Evolutionary conservation across 768 basidiomycete genomes (phyloP).

Genomic region (Suillus sp.): DNA sequence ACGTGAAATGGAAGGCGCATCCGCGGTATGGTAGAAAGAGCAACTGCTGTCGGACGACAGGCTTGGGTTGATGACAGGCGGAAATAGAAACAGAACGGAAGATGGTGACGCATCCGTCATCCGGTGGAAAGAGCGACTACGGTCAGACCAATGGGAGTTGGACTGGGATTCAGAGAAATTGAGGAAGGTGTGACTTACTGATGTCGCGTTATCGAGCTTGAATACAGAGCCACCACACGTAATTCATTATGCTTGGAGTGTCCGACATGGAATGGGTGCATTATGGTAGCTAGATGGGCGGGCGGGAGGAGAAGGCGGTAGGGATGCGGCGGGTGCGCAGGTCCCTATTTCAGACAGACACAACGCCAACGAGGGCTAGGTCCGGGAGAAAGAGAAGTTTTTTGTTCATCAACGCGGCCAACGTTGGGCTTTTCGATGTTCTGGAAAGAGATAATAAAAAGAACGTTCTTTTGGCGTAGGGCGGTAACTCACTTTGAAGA

Average conservation of each 20-base stretch:
- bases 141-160: neutral
- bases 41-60: neutral
- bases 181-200: neutral
- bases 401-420: slow-evolving; percentile 5
- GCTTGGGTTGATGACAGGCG: neutral
- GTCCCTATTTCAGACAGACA: neutral
- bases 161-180: neutral
- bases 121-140: neutral
- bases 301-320: neutral
- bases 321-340: neutral
- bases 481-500: neutral
- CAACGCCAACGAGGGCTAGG: neutral
- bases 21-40: neutral
- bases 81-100: neutral
- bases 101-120: neutral
- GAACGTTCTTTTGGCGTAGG: neutral
- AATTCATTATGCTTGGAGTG: slow-evolving; percentile 1
- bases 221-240: neutral
- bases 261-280: neutral
- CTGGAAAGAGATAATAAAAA: neutral
- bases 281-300: neutral
- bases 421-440: slow-evolving; percentile 3
- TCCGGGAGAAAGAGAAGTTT: neutral
- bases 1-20: neutral
- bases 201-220: neutral